Base-by-base conservation (phyloP, 1,139 yeast genomes). In the Blastobotrys aristatus region DNA sequence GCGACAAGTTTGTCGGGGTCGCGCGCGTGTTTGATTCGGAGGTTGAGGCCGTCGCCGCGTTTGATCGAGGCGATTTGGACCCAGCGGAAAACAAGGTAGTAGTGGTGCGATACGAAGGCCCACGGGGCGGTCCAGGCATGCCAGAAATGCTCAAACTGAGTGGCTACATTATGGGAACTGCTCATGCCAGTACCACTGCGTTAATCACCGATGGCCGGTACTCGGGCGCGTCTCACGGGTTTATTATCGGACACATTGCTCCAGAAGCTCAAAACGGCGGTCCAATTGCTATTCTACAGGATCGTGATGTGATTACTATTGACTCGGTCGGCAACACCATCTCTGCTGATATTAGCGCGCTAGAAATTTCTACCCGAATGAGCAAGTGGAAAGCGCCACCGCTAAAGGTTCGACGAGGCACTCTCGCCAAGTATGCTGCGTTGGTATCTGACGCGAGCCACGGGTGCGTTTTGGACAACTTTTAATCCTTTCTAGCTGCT, bases 121-220 rank as follows among this genome's bases (percentile, higher is more conserved):
- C 96, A 65, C 84, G 78, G 67, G 96, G 96, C 72, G 96, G 95
- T 53, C 96, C 96, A 66, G 96, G 96, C 71, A 87, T 87, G 96
- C 96, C 96, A 48, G 96, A 87, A 71, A 87, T 87, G 96, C 78
- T 87, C 68, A 87, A 87, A 71, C 95, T 96, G 40, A 84, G 94
- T n/a, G 82, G 92, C 50, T 94, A 95, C 16, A 72, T 87, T 56
- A 87, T 87, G 95, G 96, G 96, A 61, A 86, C 87, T 67, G 96
- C 95, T 61, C 74, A 87, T 60, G 96, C 96, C 67, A 77, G 86
- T 65, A 95, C 85, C 59, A 92, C 84, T 59, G 96, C 96, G 29
- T 74, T 87, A 56, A 75, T 87, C 63, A 87, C 96, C 43, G 96
- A 87, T 65, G 96, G 96, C 62, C 80, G 96, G 74, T 87, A 87